Base-by-base conservation (phyloP, 2,329 filamentous ascomycete species). In the Pseudocercospora cruenta region DNA sequence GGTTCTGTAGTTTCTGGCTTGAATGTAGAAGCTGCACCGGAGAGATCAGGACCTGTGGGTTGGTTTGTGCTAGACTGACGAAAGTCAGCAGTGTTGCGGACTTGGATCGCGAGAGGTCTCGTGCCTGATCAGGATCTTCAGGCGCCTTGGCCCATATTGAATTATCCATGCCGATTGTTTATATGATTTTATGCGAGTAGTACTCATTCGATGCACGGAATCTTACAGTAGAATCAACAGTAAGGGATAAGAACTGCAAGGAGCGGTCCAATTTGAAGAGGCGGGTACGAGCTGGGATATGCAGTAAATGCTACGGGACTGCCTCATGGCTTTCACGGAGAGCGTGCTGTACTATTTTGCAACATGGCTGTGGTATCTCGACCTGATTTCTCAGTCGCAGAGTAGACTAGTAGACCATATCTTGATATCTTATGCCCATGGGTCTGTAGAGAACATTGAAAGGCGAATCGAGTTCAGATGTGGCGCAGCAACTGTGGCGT, bases 141-240 rank as follows among this genome's bases (percentile, higher is more conserved):
- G 63, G 47, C 43, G 43, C 43, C 43, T 65, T 66, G 60, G 68
- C 68, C 68, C 68, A 70, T 26, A 63, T 66, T 7, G 68, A 70
- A n/a, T 63, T n/a, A 24, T 70, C 60, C 68, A 70, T 70, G 45
- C 45, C 22, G 45, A 10, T 1, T 24, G 7, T n/a, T 14, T 16
- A 1, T 39, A 39, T 39, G 3, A 39, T 5, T n/a, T 39, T 39
- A 39, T 39, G 36, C 36, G 1, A 3, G 36, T n/a, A 3, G 12
- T n/a, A 2, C 4, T 39, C 36, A 39, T 39, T 7, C 36, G n/a
- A 39, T 39, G 36, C 36, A 39, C 36, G 16, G 5, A 5, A 39
- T 16, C 4, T 39, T 39, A n/a, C 36, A 16, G 14, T n/a, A 39
- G 14, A n/a, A 16, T 39, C 36, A 39, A 16, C n/a, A 39, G 14